A percentile compares a stretch with the other conserved stretches of the same genome.
Conservation (phyloP, 805 yeast genomes). For the Ascoidea asiatica region DNA sequence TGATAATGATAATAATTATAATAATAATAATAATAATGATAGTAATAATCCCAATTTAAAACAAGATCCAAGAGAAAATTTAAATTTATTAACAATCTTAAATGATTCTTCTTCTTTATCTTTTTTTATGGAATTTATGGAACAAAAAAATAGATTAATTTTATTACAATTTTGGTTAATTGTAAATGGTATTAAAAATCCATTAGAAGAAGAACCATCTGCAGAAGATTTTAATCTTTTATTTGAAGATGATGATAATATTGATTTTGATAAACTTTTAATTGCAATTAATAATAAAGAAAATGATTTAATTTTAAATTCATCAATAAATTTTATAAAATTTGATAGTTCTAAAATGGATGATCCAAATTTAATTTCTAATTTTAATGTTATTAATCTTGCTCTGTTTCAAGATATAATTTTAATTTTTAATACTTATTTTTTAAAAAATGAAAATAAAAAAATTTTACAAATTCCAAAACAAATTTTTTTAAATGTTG, state of each 20-base stretch:
- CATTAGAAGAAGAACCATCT: conserved; percentile 43
- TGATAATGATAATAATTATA: not conserved
- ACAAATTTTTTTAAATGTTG: conserved; percentile 20
- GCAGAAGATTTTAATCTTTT: conserved; percentile 17
- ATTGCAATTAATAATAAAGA: conserved; percentile 13
- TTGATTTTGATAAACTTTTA: conserved; percentile 12
- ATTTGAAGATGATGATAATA: conserved; percentile 12
- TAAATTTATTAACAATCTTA: conserved; percentile 30
- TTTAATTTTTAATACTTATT: conserved; percentile 32
- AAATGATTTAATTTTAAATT: conserved; percentile 7
- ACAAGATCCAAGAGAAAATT: conserved; percentile 4
- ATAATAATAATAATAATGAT: not conserved
- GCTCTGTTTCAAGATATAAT: conserved; percentile 28
- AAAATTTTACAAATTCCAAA: conserved; percentile 18
- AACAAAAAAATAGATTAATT: conserved; percentile 27
- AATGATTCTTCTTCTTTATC: conserved; percentile 32
- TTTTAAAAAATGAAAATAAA: conserved; percentile 12
- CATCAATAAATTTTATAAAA: conserved; percentile 3
- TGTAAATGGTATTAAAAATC: conserved; percentile 58
- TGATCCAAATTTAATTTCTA: not conserved
- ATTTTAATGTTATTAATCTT: not conserved
- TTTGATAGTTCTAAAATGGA: not conserved
- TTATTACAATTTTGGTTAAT: conserved; percentile 52
- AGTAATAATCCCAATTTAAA: not conserved
- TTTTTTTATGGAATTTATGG: conserved; percentile 43